Base-by-base conservation (phyloP, 805 yeast genomes). In the Sugiyamaella valdiviana region DNA sequence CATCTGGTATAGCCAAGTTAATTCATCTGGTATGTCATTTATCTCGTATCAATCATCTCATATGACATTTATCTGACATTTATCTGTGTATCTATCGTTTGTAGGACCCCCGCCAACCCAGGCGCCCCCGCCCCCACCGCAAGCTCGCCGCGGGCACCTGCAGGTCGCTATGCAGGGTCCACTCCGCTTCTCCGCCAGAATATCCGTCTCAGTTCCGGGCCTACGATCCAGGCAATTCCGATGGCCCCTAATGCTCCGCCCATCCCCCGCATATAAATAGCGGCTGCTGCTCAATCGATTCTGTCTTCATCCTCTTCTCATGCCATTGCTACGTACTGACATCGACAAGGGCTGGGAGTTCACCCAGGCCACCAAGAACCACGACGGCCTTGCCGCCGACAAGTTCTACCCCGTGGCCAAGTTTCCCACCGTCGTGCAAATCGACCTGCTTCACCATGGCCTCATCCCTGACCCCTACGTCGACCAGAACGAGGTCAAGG, bases 401-500 rank as follows among this genome's bases (percentile, higher is more conserved):
- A 19, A 42, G n/a, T 48, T 14, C 22, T 29, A 42, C 20, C 51
- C 51, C 4, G 51, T 48, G 5, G 38, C 39, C 16, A 39, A 43
- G 23, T 48, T 48, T 22, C 54, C 54, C 9, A 47, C 54, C 5
- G 50, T 39, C 6, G 46, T 49, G 3, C 50, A 51, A 26, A 39
- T 49, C 14, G 80, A 76, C 53, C 57, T 76, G 40, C 49, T 71
- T 19, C 57, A 59, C 26, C 63, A 70, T 45, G 59, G 61, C 2
- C 57, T 62, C 36, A 73, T 76, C 16, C 68, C 70, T 1, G 75
- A 75, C 51, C 79, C 79, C 0, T 72, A 69, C 52, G 22, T 63
- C 2, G 74, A 73, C 51, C 52, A 57, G 50, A 74, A 75, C 50
- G 79, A 74, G 54, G 55, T 54, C 12, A 46, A 56, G 6, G 70